A percentile compares a stretch with the other conserved stretches of the same genome.
phyloP scores from a whole-genome alignment of 768 basidiomycete genomes.

The Naganishia onofrii region DNA sequence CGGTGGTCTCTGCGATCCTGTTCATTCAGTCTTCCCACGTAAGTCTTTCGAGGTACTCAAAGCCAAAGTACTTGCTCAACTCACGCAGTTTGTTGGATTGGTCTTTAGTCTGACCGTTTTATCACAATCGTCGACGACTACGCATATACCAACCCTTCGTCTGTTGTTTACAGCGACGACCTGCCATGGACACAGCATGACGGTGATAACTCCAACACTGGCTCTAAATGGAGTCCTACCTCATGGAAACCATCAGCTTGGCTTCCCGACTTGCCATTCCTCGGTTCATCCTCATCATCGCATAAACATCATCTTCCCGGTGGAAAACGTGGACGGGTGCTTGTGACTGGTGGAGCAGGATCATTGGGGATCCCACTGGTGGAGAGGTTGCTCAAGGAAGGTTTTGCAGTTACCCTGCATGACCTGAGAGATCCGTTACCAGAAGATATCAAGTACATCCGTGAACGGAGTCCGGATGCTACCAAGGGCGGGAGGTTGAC shows the following conservation, averaged over 20 bases:
- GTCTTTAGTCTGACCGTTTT: background rate
- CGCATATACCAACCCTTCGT: background rate
- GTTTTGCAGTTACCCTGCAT: slow-evolving; percentile 39
- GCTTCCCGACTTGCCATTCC: slow-evolving; percentile 18
- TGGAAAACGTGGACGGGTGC: slow-evolving; percentile 31
- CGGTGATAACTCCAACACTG: background rate
- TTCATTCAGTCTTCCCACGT: background rate
- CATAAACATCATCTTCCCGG: background rate
- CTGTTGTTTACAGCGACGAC: background rate
- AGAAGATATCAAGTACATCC: slow-evolving; percentile 11
- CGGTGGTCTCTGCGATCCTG: slow-evolving; percentile 8
- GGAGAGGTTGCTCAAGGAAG: slow-evolving; percentile 35
- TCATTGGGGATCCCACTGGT: slow-evolving; percentile 43
- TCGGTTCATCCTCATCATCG: background rate
- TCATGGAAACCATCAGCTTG: slow-evolving; percentile 14
- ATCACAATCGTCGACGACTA: slow-evolving; percentile 10
- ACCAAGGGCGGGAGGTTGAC: slow-evolving; percentile 9
- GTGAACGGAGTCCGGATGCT: slow-evolving; percentile 7
- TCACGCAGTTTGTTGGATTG: background rate
- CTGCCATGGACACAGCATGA: background rate
- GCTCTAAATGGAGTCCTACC: slow-evolving; percentile 1
- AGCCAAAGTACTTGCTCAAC: background rate
- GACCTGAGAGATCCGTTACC: slow-evolving; percentile 35
- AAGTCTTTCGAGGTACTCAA: background rate
- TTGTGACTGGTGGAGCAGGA: slow-evolving; percentile 44